Conservation (phyloP, 371 early-diverging fungal species). For the Entomophthora muscae region DNA sequence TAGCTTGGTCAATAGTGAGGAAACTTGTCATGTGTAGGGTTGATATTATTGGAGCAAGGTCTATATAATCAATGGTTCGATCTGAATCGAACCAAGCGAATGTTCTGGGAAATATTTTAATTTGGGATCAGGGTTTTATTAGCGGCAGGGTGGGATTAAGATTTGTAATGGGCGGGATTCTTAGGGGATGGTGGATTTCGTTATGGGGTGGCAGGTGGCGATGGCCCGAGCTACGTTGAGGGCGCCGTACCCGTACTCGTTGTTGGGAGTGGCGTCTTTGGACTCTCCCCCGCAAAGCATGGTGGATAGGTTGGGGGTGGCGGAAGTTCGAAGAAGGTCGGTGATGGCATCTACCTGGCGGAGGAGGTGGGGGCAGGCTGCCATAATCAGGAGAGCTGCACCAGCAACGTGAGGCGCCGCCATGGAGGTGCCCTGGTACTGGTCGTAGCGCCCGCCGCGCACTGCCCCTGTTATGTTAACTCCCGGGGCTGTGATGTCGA, state of each 20-base stretch:
- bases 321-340: not conserved
- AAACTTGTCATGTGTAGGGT: no score
- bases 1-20: no score
- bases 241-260: constrained; percentile 4
- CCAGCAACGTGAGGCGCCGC: constrained; percentile 69
- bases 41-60: no score
- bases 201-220: not conserved
- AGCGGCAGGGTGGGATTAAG: no score
- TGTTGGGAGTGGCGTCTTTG: not conserved
- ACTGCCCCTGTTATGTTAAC: constrained; percentile 20
- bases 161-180: no score
- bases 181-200: no score
- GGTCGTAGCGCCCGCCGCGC: not conserved
- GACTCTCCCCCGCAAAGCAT: constrained; percentile 1
- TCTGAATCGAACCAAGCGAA: no score
- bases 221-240: constrained; percentile 1
- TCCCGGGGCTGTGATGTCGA: constrained; percentile 17
- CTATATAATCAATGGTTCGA: no score
- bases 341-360: not conserved
- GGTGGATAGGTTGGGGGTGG: not conserved
- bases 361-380: constrained; percentile 5
- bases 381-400: constrained; percentile 21
- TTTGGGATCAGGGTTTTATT: no score
- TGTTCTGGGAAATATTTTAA: no score
- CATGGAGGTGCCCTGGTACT: constrained; percentile 34